phyloP scores from a whole-genome alignment of 345 rosid species.

The Kandelia obovata region DNA sequence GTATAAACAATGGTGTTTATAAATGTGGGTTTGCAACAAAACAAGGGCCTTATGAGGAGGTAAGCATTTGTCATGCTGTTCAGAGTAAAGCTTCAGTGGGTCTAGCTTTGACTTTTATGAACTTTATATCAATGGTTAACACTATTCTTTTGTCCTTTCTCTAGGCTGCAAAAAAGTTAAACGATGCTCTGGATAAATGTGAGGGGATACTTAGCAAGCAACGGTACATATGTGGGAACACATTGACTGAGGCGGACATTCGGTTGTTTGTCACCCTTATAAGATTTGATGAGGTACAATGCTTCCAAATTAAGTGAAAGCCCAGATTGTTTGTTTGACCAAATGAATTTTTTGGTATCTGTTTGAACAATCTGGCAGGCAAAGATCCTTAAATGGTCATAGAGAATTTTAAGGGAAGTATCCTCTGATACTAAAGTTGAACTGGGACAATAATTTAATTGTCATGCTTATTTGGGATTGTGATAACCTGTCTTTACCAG shows the following conservation, averaged over 20 bases:
- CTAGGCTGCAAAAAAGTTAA: slow-evolving; percentile 68
- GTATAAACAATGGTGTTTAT: slow-evolving; percentile 49
- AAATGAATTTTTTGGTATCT: neutral
- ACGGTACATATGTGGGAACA: slow-evolving; percentile 65
- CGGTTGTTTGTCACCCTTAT: slow-evolving; percentile 78
- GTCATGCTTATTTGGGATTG: neutral
- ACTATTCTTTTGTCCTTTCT: neutral
- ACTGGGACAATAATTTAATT: too few species aligned
- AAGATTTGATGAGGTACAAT: slow-evolving; percentile 87
- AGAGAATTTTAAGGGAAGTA: neutral
- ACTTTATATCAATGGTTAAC: neutral
- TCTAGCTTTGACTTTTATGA: neutral
- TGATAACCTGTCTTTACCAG: neutral
- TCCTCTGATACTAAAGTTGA: too few species aligned
- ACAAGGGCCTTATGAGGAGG: slow-evolving; percentile 50
- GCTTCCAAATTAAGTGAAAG: neutral
- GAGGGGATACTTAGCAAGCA: slow-evolving; percentile 69
- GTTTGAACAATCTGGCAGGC: neutral
- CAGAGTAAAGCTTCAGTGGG: neutral
- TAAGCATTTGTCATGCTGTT: neutral
- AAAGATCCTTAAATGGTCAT: neutral
- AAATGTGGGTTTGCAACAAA: slow-evolving; percentile 51
- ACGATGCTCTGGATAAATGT: slow-evolving; percentile 70
- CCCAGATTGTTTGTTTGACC: neutral
- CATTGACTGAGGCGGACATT: slow-evolving; percentile 67